Evolutionary conservation across 805 yeast species (phyloP).

Genomic region (Starmerella cellae): DNA sequence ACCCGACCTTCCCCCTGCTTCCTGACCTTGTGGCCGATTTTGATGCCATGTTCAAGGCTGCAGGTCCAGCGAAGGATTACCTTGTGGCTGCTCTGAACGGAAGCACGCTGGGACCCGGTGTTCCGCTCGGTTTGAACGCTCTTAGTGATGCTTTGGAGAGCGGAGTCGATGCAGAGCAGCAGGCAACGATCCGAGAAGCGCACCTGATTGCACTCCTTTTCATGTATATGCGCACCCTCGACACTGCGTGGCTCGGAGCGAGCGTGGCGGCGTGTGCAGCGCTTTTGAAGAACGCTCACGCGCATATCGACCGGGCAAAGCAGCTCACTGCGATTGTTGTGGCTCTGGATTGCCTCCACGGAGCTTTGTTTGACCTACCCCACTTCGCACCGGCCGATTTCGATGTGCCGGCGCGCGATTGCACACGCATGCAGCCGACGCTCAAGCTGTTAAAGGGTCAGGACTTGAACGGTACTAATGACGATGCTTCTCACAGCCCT

Average conservation of each 20-base stretch:
- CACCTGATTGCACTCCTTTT: conserved; percentile 28
- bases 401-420: conserved; percentile 1
- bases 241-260: conserved; percentile 28
- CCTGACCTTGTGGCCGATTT: conserved; percentile 27
- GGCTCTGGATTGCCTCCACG: conserved; percentile 13
- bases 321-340: conserved; percentile 17
- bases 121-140: conserved; percentile 8
- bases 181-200: conserved; percentile 14
- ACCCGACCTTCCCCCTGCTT: conserved; percentile 30
- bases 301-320: neutral
- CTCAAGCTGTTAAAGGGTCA: conserved; percentile 1
- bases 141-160: conserved; percentile 8
- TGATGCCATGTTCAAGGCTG: conserved; percentile 21
- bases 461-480: neutral
- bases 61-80: conserved; percentile 19
- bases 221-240: conserved; percentile 26
- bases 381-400: conserved; percentile 11
- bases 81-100: conserved; percentile 22
- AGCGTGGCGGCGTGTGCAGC: conserved; percentile 24
- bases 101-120: neutral
- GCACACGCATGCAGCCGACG: conserved; percentile 7
- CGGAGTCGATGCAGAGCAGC: neutral
- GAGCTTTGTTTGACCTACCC: conserved; percentile 7
- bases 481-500: neutral
- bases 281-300: neutral